A percentile compares a stretch with the other conserved stretches of the same genome.
Evolutionary conservation across 2,329 filamentous ascomycete genomes (phyloP).

Genomic region (Triangularia setosa): DNA sequence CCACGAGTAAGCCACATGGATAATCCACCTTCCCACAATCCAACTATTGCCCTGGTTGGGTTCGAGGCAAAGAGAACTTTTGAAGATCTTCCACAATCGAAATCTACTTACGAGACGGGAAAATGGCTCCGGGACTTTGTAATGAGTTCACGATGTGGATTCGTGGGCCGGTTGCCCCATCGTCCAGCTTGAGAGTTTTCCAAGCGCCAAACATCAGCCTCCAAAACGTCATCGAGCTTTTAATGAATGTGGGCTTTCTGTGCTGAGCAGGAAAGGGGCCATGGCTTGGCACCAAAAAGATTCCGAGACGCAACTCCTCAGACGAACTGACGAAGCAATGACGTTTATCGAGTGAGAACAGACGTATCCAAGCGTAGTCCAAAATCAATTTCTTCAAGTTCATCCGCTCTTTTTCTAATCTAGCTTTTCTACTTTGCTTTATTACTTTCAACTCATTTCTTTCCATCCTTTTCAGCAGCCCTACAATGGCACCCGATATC

Average conservation of each 20-base stretch:
- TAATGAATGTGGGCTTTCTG: not conserved
- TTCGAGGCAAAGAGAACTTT: too few relatives aligned
- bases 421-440: not conserved
- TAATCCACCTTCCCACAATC: too few relatives aligned
- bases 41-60: too few relatives aligned
- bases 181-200: not conserved
- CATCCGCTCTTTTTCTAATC: not conserved
- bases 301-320: not conserved
- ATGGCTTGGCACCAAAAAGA: not conserved
- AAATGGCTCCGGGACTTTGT: too few relatives aligned
- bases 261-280: not conserved
- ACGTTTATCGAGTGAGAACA: conserved; percentile 2
- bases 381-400: not conserved
- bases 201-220: not conserved
- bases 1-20: too few relatives aligned
- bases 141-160: not conserved
- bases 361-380: not conserved
- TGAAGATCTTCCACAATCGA: too few relatives aligned
- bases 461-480: not conserved
- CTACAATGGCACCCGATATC: conserved; percentile 51
- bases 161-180: not conserved
- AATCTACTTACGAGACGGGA: too few relatives aligned
- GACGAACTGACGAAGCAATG: conserved; percentile 3
- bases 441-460: not conserved
- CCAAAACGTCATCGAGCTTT: not conserved